These are phyloP conservation scores for Dactylellina parvicollis DNA, from an alignment of 2,329 filamentous ascomycete genomes.

Conservation along the genomic window DNA sequence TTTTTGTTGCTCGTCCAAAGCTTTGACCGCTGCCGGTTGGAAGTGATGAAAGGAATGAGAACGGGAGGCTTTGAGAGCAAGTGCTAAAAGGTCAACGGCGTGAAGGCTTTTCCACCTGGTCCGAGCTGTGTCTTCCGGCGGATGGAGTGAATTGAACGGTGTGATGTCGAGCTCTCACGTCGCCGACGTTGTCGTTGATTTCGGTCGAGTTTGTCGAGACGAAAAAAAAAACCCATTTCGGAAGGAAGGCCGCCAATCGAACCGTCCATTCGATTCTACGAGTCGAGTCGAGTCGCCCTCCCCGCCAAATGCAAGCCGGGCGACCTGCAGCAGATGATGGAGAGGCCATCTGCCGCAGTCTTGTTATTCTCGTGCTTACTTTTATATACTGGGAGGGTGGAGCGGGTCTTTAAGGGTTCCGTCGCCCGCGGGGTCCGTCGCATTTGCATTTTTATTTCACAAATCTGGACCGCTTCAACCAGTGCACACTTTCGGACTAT, in stretches of 20 bases:
- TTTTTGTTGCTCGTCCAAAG: not conserved
- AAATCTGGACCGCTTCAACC: too few relatives aligned
- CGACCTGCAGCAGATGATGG: slow-evolving; percentile 15
- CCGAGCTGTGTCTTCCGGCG: not conserved
- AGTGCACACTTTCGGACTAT: too few relatives aligned
- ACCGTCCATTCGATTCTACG: not conserved
- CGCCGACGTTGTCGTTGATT: slow-evolving; percentile 7
- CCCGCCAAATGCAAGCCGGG: slow-evolving; percentile 14
- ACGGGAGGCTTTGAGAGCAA: not conserved
- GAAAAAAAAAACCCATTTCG: slow-evolving; percentile 21
- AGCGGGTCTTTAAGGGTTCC: too few relatives aligned
- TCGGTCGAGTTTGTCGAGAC: slow-evolving; percentile 7
- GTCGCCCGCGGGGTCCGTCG: too few relatives aligned
- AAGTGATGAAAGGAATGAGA: not conserved
- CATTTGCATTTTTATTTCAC: too few relatives aligned
- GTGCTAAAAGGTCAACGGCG: not conserved
- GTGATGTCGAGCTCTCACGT: not conserved
- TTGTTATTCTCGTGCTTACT: not conserved
- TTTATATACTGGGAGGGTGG: not conserved
- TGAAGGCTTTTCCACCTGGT: slow-evolving; percentile 2
- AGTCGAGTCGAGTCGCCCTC: not conserved
- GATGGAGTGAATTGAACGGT: not conserved
- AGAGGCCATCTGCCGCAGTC: not conserved
- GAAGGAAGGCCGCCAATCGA: slow-evolving; percentile 10
- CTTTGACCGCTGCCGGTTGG: not conserved